Conservation (phyloP, 108 stramenopile genomes). For the Cyclotella cryptica region DNA sequence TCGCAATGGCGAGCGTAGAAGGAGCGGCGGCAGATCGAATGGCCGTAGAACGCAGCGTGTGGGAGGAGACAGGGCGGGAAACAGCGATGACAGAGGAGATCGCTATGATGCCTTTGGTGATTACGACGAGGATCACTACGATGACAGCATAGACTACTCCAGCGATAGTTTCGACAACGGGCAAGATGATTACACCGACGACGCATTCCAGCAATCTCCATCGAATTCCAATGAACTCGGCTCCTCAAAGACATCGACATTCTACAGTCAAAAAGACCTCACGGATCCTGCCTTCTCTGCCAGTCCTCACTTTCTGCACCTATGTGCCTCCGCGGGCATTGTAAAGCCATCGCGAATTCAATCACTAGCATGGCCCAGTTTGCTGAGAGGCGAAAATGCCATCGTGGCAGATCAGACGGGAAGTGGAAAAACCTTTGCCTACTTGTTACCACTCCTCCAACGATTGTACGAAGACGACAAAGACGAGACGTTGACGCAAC, state of each 20-base stretch:
- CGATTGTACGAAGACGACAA: conserved; percentile 22
- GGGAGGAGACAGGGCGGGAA: background rate
- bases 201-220: background rate
- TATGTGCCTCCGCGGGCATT: conserved; percentile 70
- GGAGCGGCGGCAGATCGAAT: background rate
- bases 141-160: background rate
- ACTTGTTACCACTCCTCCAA: conserved; percentile 85
- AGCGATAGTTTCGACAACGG: background rate
- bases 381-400: conserved; percentile 68
- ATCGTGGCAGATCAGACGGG: conserved; percentile 96
- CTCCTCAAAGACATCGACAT: conserved; percentile 52
- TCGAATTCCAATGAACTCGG: background rate
- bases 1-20: background rate
- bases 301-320: conserved; percentile 42
- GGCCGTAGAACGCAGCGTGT: background rate
- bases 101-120: conserved; percentile 33
- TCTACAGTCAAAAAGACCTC: conserved; percentile 76
- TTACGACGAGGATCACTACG: conserved; percentile 2
- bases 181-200: background rate
- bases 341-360: conserved; percentile 79
- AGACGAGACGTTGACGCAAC: conserved; percentile 23
- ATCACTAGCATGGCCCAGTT: conserved; percentile 79
- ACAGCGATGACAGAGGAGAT: background rate
- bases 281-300: conserved; percentile 64
- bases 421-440: conserved; percentile 92